These are phyloP conservation scores for Phytopythium kandeliae DNA, from an alignment of 352 stramenopile genomes.

Conservation along the genomic window DNA sequence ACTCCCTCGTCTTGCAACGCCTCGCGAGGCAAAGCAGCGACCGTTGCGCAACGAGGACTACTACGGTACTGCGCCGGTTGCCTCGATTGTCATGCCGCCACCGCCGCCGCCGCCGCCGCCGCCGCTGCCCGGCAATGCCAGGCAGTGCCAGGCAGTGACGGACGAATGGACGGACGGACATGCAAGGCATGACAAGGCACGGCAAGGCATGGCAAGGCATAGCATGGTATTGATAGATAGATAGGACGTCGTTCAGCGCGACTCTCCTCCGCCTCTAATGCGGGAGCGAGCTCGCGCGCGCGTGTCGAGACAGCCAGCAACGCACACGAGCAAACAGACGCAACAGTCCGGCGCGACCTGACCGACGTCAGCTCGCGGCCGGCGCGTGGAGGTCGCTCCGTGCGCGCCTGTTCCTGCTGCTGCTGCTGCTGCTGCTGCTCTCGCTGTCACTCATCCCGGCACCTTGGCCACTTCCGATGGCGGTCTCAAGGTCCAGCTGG, in stretches of 20 bases:
- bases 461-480: slow-evolving; percentile 5
- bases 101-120: too few species aligned
- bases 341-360: slow-evolving; percentile 6
- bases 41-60: background rate
- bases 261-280: background rate
- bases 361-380: slow-evolving; percentile 12
- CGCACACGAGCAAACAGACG: background rate
- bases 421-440: background rate
- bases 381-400: slow-evolving; percentile 10
- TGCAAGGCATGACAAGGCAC: too few species aligned
- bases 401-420: slow-evolving; percentile 14
- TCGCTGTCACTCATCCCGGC: too few species aligned
- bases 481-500: slow-evolving; percentile 33
- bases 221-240: slow-evolving; percentile 2
- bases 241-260: background rate
- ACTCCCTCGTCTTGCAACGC: too few species aligned
- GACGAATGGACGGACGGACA: too few species aligned
- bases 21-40: too few species aligned
- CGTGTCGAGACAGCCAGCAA: slow-evolving; percentile 1
- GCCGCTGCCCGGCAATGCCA: too few species aligned
- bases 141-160: too few species aligned
- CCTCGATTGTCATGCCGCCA: too few species aligned
- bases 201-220: too few species aligned
- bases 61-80: too few species aligned
- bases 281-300: background rate